Base-by-base conservation (phyloP, 1,139 yeast genomes). In the Trichomonascaceae sp. region DNA sequence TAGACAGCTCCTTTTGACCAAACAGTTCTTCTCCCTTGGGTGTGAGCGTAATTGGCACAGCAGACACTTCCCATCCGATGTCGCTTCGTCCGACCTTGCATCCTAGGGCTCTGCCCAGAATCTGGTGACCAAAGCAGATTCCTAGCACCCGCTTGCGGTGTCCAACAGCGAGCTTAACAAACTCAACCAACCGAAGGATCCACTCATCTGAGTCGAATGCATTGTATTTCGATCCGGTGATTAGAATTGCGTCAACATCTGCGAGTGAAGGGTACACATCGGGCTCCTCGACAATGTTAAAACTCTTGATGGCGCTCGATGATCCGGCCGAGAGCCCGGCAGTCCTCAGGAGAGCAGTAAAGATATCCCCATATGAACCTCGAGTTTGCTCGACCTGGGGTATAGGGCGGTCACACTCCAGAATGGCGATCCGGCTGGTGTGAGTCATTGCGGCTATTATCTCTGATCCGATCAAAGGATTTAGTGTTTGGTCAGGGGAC, bases 101-200 rank as follows among this genome's bases (percentile, higher is more conserved):
- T 2, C 84, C 89, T 31, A 81, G 56, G 4, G 77, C 73, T 38
- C 76, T 65, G 2, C 75, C 77, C 17, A 81, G 54, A 14, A 82
- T 63, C 51, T 85, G 96, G 53, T 84, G 95, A 2, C 95, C 96
- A 52, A 81, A 84, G 52, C 95, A 85, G 27, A 84, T 62, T 1
- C 92, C 59, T 5, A 57, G 39, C 2, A 55, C 41, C 22, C 54
- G 50, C 23, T 74, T 39, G 11, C 39, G 37, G 5, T 36, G 34
- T 13, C 31, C 46, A 13, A 51, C 29, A 11, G 48, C 47, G 25
- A 32, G 18, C 28, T 35, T 39, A 20, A 47, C 43, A 45, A 64
- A 77, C 13, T 60, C 59, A 22, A 64, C 64, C 17, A 77, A 56
- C 33, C 54, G 50, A 20, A 52, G 38, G 36, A 78, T 71, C 87